Conservation (phyloP, 179 eudicot species). For the Actinidia chinensis region DNA sequence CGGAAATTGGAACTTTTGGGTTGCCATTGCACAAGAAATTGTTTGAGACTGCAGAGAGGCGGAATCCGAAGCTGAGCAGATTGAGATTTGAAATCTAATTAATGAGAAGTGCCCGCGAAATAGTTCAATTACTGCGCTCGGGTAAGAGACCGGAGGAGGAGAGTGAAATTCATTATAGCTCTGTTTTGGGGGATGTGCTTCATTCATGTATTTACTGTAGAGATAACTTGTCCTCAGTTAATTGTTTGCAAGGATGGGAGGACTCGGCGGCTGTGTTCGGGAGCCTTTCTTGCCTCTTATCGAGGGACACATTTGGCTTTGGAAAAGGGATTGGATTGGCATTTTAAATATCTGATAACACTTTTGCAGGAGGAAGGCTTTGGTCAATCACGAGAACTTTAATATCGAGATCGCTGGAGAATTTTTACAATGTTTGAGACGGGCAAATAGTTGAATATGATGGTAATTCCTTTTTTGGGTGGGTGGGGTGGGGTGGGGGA, state of each 20-base stretch:
- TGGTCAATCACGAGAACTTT: slow-evolving; percentile 74
- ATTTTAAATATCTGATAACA: slow-evolving; percentile 1
- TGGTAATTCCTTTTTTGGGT: slow-evolving; percentile 41
- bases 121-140: slow-evolving; percentile 26
- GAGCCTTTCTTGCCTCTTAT: slow-evolving; percentile 74
- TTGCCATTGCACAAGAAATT: slow-evolving; percentile 40
- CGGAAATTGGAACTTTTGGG: slow-evolving; percentile 18
- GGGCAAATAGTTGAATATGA: slow-evolving; percentile 84
- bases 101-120: slow-evolving; percentile 26
- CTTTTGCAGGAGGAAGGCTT: slow-evolving; percentile 53
- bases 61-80: slow-evolving; percentile 31
- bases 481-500: too few relatives aligned
- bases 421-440: slow-evolving; percentile 68
- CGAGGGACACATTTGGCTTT: slow-evolving; percentile 49
- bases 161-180: slow-evolving; percentile 22
- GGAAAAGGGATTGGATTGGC: neutral
- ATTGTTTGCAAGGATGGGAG: slow-evolving; percentile 25
- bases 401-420: slow-evolving; percentile 85
- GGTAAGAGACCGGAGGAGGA: slow-evolving; percentile 40
- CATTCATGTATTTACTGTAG: neutral
- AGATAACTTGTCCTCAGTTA: neutral
- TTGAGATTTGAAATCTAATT: slow-evolving; percentile 44
- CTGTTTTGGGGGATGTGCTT: neutral
- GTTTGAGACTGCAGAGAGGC: slow-evolving; percentile 32
- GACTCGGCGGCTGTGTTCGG: slow-evolving; percentile 25